Evolutionary conservation across 441 rosid genomes (phyloP).

Genomic region (Biscutella laevigata): DNA sequence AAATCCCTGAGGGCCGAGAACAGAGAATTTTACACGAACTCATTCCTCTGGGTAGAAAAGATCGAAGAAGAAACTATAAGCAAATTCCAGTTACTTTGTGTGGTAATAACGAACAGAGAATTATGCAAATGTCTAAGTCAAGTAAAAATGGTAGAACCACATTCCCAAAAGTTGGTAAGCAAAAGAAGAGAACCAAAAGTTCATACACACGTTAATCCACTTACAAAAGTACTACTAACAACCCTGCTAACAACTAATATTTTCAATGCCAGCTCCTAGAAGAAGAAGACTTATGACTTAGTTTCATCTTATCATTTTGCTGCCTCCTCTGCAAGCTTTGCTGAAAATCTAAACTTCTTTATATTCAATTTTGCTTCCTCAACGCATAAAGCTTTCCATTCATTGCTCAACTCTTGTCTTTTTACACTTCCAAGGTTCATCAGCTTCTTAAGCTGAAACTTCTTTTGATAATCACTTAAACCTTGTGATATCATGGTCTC

Average conservation of each 20-base stretch:
- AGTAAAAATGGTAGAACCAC: neutral
- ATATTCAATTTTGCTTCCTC: neutral
- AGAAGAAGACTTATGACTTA: neutral
- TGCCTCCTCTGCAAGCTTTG: conserved; percentile 18
- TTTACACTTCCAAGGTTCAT: conserved; percentile 7
- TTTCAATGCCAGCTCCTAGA: neutral
- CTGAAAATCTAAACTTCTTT: conserved; percentile 6
- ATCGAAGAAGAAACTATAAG: neutral
- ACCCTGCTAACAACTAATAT: neutral
- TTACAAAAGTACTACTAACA: no score
- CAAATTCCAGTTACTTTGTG: neutral
- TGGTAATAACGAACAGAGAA: neutral
- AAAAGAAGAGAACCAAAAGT: neutral
- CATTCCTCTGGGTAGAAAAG: no score
- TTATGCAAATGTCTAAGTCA: no score
- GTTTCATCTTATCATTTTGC: neutral
- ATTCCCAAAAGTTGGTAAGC: neutral
- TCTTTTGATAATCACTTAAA: conserved; percentile 14
- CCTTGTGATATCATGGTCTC: conserved; percentile 5
- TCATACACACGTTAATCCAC: no score
- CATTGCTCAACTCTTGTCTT: conserved; percentile 17
- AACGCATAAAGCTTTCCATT: conserved; percentile 10
- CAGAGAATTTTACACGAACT: no score
- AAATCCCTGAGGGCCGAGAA: no score
- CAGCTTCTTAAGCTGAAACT: conserved; percentile 8